These are phyloP conservation scores for Sporothrix pseudoabietina DNA, from an alignment of 2,329 filamentous ascomycete species.

Conservation along the genomic window DNA sequence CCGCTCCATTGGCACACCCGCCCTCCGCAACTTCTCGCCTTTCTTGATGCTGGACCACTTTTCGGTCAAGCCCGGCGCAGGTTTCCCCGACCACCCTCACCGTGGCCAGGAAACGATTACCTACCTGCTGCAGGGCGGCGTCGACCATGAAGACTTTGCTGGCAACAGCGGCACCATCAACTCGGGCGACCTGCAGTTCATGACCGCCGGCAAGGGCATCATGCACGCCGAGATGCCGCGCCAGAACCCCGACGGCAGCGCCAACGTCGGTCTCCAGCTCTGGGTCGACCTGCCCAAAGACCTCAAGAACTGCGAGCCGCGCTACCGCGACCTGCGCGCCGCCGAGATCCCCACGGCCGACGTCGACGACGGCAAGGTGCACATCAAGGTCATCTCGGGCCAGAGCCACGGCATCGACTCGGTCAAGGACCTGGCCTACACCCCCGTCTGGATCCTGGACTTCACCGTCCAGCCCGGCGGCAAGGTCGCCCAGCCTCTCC, in stretches of 20 bases:
- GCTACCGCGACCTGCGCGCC: conserved; percentile 83
- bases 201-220: conserved; percentile 91
- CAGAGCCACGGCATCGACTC: conserved; percentile 81
- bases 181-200: conserved; percentile 92
- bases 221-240: conserved; percentile 95
- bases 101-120: conserved; percentile 87
- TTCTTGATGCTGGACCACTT: conserved; percentile 98
- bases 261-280: conserved; percentile 86
- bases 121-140: conserved; percentile 80
- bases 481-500: conserved; percentile 72
- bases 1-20: conserved; percentile 80
- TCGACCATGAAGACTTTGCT: conserved; percentile 92
- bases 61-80: conserved; percentile 73
- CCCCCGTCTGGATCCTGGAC: conserved; percentile 94
- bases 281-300: conserved; percentile 89
- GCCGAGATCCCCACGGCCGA: conserved; percentile 76
- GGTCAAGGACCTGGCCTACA: conserved; percentile 85
- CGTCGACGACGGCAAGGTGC: conserved; percentile 71
- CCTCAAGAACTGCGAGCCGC: conserved; percentile 85
- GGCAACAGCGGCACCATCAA: conserved; percentile 82
- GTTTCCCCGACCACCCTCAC: conserved; percentile 86
- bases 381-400: conserved; percentile 88
- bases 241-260: conserved; percentile 71
- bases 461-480: conserved; percentile 79
- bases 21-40: conserved; percentile 82